Evolutionary conservation across 805 yeast genomes (phyloP).

Genomic region (Isabelozyma rhagii): DNA sequence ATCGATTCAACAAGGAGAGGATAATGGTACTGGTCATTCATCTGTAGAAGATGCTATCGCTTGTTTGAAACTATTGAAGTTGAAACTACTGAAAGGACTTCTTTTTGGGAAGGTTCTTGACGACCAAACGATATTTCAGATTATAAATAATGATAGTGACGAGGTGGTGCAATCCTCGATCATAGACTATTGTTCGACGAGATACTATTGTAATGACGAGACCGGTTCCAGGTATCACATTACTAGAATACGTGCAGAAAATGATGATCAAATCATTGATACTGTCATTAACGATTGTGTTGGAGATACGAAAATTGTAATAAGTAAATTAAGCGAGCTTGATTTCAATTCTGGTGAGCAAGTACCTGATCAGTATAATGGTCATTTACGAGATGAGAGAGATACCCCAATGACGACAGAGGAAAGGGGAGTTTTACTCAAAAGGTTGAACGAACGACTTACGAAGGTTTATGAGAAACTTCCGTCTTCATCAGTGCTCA

Average conservation of each 20-base stretch:
- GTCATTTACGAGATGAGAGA: slow-evolving; percentile 5
- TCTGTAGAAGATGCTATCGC: slow-evolving; percentile 83
- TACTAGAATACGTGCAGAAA: slow-evolving; percentile 37
- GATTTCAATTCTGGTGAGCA: slow-evolving; percentile 40
- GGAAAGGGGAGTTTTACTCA: slow-evolving; percentile 11
- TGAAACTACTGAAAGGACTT: slow-evolving; percentile 66
- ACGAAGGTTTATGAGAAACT: slow-evolving; percentile 45
- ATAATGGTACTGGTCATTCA: slow-evolving; percentile 64
- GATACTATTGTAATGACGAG: slow-evolving; percentile 14
- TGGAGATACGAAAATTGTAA: slow-evolving; percentile 42
- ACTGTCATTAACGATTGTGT: slow-evolving; percentile 32
- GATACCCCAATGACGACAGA: neutral
- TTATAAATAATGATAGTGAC: slow-evolving; percentile 7
- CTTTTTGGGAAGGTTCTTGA: slow-evolving; percentile 50
- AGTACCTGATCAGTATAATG: slow-evolving; percentile 18
- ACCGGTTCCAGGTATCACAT: slow-evolving; percentile 9
- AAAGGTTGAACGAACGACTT: slow-evolving; percentile 44
- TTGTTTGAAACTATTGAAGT: slow-evolving; percentile 71
- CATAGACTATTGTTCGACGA: slow-evolving; percentile 21
- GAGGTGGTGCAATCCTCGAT: slow-evolving; percentile 2
- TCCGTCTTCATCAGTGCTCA: slow-evolving; percentile 58
- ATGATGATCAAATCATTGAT: slow-evolving; percentile 60
- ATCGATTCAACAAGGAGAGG: slow-evolving; percentile 63
- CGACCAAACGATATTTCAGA: slow-evolving; percentile 22
- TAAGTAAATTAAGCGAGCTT: slow-evolving; percentile 57